Conservation (phyloP, 2,329 filamentous ascomycete genomes). For the Hawksworthiomyces lignivorus region DNA sequence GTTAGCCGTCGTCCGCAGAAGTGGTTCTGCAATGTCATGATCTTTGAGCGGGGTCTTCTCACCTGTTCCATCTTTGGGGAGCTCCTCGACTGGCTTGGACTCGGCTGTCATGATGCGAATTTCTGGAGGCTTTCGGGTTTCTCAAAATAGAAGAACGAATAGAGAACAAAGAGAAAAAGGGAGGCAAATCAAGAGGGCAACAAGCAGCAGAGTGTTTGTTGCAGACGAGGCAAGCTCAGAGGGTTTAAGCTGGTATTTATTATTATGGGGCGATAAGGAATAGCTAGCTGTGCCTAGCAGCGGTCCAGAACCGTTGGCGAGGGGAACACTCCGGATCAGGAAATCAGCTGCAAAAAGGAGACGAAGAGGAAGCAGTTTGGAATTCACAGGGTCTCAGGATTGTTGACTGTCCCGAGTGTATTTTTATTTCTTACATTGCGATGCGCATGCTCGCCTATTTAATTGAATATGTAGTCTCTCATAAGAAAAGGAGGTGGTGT, state of each 20-base stretch:
- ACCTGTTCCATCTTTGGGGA: conserved; percentile 16
- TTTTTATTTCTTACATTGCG: too few relatives aligned
- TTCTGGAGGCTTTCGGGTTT: too few relatives aligned
- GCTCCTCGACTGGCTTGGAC: conserved; percentile 7
- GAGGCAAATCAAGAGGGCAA: not conserved
- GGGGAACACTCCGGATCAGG: conserved; percentile 10
- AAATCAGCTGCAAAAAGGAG: not conserved
- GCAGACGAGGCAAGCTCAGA: conserved; percentile 7
- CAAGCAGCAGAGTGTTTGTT: conserved; percentile 1
- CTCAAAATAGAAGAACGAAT: not conserved
- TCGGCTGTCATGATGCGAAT: conserved; percentile 4
- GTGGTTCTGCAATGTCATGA: conserved; percentile 3
- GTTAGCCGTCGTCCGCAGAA: not conserved
- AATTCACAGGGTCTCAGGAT: conserved; percentile 5
- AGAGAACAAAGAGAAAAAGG: not conserved
- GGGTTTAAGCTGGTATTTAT: conserved; percentile 5
- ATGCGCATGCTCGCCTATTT: too few relatives aligned
- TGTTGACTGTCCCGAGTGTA: not conserved
- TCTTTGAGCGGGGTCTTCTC: conserved; percentile 1
- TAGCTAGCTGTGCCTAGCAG: conserved; percentile 1
- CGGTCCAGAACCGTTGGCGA: conserved; percentile 7
- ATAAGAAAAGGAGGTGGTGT: too few relatives aligned
- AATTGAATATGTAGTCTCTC: too few relatives aligned
- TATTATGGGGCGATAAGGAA: conserved; percentile 14
- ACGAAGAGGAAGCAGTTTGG: not conserved